These are phyloP conservation scores for Coemansia sp. DNA, from an alignment of 371 early-diverging fungal species.

Conservation along the genomic window DNA sequence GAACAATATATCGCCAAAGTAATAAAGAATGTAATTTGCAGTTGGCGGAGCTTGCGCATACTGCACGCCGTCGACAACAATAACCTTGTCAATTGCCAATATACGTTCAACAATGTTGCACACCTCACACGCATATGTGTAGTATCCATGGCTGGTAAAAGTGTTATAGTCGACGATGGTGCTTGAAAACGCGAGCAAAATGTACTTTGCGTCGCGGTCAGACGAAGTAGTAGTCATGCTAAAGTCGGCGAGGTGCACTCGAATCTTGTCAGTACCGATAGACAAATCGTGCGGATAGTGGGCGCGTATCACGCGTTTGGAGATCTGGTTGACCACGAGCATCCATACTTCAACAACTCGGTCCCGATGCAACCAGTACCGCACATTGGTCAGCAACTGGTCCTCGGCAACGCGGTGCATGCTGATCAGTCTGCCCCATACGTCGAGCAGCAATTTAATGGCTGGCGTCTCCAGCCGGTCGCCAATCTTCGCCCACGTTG, in stretches of 20 bases:
- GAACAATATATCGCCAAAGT: slow-evolving; percentile 24
- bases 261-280: slow-evolving; percentile 6
- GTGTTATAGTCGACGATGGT: slow-evolving; percentile 12
- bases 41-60: slow-evolving; percentile 37
- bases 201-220: slow-evolving; percentile 9
- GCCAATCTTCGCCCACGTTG: slow-evolving; percentile 43
- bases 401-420: slow-evolving; percentile 4
- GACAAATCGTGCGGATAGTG: slow-evolving; percentile 27
- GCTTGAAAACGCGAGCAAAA: slow-evolving; percentile 15
- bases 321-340: slow-evolving; percentile 17
- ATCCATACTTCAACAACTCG: slow-evolving; percentile 30
- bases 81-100: slow-evolving; percentile 11
- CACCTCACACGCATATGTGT: slow-evolving; percentile 17
- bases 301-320: slow-evolving; percentile 16
- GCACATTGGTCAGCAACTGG: slow-evolving; percentile 10
- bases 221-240: slow-evolving; percentile 12
- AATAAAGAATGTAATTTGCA: slow-evolving; percentile 27
- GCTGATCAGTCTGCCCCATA: slow-evolving; percentile 29
- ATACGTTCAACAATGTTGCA: slow-evolving; percentile 21
- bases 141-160: slow-evolving; percentile 19
- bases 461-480: slow-evolving; percentile 40
- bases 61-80: slow-evolving; percentile 13
- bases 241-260: slow-evolving; percentile 24
- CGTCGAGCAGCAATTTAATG: slow-evolving; percentile 36
- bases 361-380: slow-evolving; percentile 44